Evolutionary conservation across 73 alveolate species (phyloP), one percentile per base, ranked within the genome.

Genomic region (Paraurostyla sp.): DNA sequence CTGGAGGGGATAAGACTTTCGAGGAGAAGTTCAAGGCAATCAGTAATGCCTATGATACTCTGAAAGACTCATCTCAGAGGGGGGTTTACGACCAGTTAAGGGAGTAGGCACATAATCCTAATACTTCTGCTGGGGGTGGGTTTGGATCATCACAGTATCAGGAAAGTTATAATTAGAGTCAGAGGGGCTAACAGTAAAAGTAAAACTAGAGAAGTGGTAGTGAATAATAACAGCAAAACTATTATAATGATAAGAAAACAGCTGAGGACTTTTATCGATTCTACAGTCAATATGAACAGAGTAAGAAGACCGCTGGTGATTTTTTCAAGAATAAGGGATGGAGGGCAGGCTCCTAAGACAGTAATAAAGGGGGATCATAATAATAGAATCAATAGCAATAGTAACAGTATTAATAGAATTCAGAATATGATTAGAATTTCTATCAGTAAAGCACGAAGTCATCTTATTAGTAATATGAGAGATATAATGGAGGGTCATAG

Each of bases 21-120:
- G 93, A 85, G 52, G 93, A 90, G 30, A 85, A 76, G 62, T 91
- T 91, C 65, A 84, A 91, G 32, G 0, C 16, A 88, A 85, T 91
- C 16, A 73, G 62, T 36, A 83, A 82, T 29, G 96, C 96, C 15
- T 91, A 91, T 51, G 88, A 76, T n/a, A 43, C 75, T 25, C 84
- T 91, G 16, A 85, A 85, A 52, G 88, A 71, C 35, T 46, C 22
- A 50, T 41, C 22, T 11, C 30, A 33, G 57, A 68, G 93, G 56
- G 36, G 51, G 46, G 0, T 40, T 33, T 85, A 85, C 56, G 93
- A 85, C 32, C 13, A 41, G 18, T 71, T 85, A 0, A 68, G 93
- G 29, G 89, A 78, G 60, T 33, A 50, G 7, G 76, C 89, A n/a
- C 69, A 54, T 15, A 78, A 78, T 36, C 89, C 89, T 2, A 13